A percentile compares a stretch with the other conserved stretches of the same genome.
These are phyloP conservation scores for Mycena capillaripes DNA, from an alignment of 768 basidiomycete genomes.

Conservation along the genomic window DNA sequence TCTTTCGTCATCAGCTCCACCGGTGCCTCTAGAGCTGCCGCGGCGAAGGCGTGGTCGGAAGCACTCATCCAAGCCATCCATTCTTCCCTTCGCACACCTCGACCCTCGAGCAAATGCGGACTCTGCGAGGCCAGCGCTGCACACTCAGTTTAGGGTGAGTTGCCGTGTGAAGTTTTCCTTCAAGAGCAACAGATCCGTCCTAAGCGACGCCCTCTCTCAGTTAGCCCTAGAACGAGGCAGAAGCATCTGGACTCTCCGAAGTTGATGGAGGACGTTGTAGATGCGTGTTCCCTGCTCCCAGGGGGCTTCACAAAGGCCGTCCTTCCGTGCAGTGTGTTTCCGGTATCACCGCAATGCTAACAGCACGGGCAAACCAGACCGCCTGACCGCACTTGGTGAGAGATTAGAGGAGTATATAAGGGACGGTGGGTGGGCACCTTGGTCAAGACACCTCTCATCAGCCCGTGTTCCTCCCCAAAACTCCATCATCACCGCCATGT, in stretches of 20 bases:
- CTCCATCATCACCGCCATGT: slow-evolving; percentile 9
- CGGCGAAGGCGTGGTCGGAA: slow-evolving; percentile 10
- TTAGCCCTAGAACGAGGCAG: neutral
- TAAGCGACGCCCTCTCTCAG: neutral
- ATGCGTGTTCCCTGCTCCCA: slow-evolving; percentile 6
- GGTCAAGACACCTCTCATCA: slow-evolving; percentile 5
- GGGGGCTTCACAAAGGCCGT: slow-evolving; percentile 8
- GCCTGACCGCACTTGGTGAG: slow-evolving; percentile 14
- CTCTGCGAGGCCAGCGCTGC: slow-evolving; percentile 1
- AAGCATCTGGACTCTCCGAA: neutral
- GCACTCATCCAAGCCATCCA: slow-evolving; percentile 11
- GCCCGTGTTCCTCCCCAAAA: neutral
- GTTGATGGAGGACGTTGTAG: slow-evolving; percentile 1
- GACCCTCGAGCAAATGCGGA: slow-evolving; percentile 4
- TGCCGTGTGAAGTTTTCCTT: neutral
- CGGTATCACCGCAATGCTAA: slow-evolving; percentile 7
- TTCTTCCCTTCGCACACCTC: slow-evolving; percentile 1
- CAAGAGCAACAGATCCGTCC: neutral
- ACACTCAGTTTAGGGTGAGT: slow-evolving; percentile 10
- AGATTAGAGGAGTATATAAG: slow-evolving; percentile 5
- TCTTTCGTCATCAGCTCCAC: no score
- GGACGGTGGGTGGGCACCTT: neutral
- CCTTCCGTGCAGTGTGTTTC: slow-evolving; percentile 1
- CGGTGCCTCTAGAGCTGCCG: slow-evolving; percentile 2
- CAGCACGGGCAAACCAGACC: slow-evolving; percentile 3